Evolutionary conservation across 2,329 filamentous ascomycete genomes (phyloP).

Genomic region (Clonostachys solani): DNA sequence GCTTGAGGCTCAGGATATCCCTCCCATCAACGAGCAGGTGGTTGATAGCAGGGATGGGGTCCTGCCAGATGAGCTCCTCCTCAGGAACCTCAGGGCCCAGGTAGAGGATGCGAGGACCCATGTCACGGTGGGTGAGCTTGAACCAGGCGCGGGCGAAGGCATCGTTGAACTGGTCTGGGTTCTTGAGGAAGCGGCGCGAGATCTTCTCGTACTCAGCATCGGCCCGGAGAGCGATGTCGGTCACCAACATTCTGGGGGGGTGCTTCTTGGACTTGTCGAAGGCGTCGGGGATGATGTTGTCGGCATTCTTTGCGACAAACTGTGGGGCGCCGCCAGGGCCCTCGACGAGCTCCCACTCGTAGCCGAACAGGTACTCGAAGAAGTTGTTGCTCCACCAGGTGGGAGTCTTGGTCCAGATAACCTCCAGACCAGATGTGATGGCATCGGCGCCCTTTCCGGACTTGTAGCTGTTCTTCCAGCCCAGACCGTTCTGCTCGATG

Average conservation of each 20-base stretch:
- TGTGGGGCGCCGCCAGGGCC: constrained; percentile 73
- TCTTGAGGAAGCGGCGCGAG: constrained; percentile 61
- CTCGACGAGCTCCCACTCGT: constrained; percentile 74
- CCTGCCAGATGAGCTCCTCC: constrained; percentile 71
- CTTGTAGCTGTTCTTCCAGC: constrained; percentile 63
- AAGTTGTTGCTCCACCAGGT: constrained; percentile 73
- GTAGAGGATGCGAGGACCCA: constrained; percentile 68
- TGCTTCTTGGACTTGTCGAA: constrained; percentile 69
- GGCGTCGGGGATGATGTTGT: constrained; percentile 62
- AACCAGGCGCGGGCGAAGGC: constrained; percentile 75
- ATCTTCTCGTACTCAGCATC: constrained; percentile 76
- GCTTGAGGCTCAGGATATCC: constrained; percentile 64
- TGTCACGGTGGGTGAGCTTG: constrained; percentile 78
- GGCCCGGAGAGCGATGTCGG: constrained; percentile 67
- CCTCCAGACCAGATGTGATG: constrained; percentile 74
- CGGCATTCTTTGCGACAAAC: constrained; percentile 66
- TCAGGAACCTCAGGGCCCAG: constrained; percentile 69
- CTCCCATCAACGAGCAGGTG: constrained; percentile 55
- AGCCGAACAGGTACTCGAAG: constrained; percentile 74
- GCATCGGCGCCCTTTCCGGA: constrained; percentile 67
- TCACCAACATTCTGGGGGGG: constrained; percentile 72
- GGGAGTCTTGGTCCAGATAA: constrained; percentile 74
- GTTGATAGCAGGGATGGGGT: constrained; percentile 59
- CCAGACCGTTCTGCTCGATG: constrained; percentile 65
- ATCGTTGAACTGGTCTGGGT: constrained; percentile 65